These are phyloP conservation scores for Pythium myriotylum DNA, from an alignment of 352 stramenopile species.

Conservation along the genomic window DNA sequence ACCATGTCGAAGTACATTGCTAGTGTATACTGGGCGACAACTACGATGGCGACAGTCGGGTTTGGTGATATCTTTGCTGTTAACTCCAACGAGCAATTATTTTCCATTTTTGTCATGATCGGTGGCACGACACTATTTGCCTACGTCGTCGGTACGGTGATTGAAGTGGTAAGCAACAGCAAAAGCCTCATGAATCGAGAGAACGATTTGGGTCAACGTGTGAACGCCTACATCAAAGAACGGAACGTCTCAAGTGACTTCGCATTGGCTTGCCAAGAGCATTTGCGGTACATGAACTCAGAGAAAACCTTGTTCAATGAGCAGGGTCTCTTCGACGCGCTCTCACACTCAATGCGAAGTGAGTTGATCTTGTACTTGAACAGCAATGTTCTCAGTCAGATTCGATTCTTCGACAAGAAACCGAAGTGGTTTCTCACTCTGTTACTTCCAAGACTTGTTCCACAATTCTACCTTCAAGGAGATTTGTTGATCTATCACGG, in stretches of 20 bases:
- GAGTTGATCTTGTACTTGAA: slow-evolving; percentile 76
- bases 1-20: slow-evolving; percentile 76
- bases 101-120: slow-evolving; percentile 85
- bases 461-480: slow-evolving; percentile 68
- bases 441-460: slow-evolving; percentile 60
- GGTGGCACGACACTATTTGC: slow-evolving; percentile 80
- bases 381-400: slow-evolving; percentile 51
- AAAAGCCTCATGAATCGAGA: slow-evolving; percentile 78
- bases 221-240: slow-evolving; percentile 84
- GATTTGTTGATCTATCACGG: slow-evolving; percentile 76
- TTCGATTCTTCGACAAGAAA: slow-evolving; percentile 85
- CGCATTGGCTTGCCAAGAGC: slow-evolving; percentile 66
- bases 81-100: slow-evolving; percentile 71
- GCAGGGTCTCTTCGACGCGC: slow-evolving; percentile 57
- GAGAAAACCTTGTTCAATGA: slow-evolving; percentile 78
- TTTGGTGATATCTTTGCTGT: slow-evolving; percentile 85
- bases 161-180: slow-evolving; percentile 80
- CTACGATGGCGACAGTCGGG: slow-evolving; percentile 86
- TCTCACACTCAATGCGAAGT: slow-evolving; percentile 65
- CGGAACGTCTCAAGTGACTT: slow-evolving; percentile 73
- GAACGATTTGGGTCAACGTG: slow-evolving; percentile 65
- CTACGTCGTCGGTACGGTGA: slow-evolving; percentile 82
- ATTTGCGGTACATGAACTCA: slow-evolving; percentile 67
- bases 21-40: slow-evolving; percentile 85
- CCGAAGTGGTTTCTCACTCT: slow-evolving; percentile 84